phyloP scores from a whole-genome alignment of 371 early-diverging fungal species.

The Apophysomyces elegans region DNA sequence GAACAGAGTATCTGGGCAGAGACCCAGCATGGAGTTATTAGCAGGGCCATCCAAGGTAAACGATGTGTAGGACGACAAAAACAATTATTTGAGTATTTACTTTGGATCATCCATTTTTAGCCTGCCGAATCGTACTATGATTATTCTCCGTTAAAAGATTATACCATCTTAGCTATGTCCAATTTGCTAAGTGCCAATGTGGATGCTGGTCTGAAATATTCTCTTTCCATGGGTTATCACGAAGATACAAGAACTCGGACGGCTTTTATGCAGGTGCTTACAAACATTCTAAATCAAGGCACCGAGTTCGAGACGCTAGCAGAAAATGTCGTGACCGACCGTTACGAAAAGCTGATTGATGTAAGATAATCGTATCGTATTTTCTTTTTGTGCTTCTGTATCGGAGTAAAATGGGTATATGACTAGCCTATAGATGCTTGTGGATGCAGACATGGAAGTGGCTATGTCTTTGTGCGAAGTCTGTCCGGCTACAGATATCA shows the following conservation, averaged over 20 bases:
- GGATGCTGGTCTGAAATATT: slow-evolving; percentile 87
- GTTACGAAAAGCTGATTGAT: slow-evolving; percentile 79
- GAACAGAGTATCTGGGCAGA: slow-evolving; percentile 17
- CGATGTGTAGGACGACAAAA: too few species aligned
- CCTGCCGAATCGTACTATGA: slow-evolving; percentile 47
- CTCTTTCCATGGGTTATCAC: slow-evolving; percentile 89
- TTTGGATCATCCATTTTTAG: not conserved
- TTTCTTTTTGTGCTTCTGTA: not conserved
- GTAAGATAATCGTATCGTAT: slow-evolving; percentile 32
- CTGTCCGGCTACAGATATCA: slow-evolving; percentile 82
- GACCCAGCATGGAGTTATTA: slow-evolving; percentile 21
- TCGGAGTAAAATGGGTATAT: not conserved
- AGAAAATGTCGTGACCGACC: slow-evolving; percentile 72
- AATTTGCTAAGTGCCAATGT: slow-evolving; percentile 90
- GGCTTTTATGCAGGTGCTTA: slow-evolving; percentile 90
- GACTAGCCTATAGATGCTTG: slow-evolving; percentile 42
- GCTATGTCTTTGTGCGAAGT: slow-evolving; percentile 87
- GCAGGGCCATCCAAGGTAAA: slow-evolving; percentile 18
- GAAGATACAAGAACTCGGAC: slow-evolving; percentile 87
- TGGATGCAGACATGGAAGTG: slow-evolving; percentile 73
- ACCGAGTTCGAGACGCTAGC: slow-evolving; percentile 85
- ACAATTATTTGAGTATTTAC: too few species aligned
- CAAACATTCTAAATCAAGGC: slow-evolving; percentile 86
- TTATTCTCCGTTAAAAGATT: slow-evolving; percentile 72
- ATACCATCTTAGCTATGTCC: slow-evolving; percentile 85